Evolutionary conservation across 2,329 filamentous ascomycete genomes (phyloP), one percentile per base, ranked within the genome.

Genomic region (Diaporthe velutina): DNA sequence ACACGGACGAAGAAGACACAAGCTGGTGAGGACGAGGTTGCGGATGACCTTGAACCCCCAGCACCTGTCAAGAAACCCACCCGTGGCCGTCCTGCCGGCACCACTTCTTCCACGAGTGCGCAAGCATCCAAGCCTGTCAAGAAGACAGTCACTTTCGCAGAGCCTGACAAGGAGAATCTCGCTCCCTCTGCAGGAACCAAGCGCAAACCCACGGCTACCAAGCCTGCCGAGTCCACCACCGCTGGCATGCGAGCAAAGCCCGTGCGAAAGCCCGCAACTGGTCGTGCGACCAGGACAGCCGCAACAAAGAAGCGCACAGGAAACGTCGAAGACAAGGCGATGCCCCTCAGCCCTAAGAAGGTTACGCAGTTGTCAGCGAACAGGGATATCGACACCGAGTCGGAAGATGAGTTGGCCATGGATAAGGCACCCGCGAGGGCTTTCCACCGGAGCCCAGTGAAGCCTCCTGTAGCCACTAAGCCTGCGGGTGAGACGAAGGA

Each of bases 331-430:
- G 74, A 77, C 12, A 77, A 80, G 57, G 76, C 75, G 77, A 86
- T 86, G 73, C 90, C 91, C 45, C 84, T 93, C 71, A 92, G 90
- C 83, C 90, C 90, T 83, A 92, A 90, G 85, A 93, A 93, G 86
- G 87, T 90, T 78, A 90, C 89, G 54, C 89, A 92, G 83, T 84
- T 92, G 78, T 84, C 86, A 67, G 77, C 80, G 79, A 82, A 75
- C 40, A 73, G 73, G 55, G 78, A 80, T 22, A 82, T 83, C 77
- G 88, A 89, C 70, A 79, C 80, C 38, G 84, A 85, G 40, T 91
- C 90, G 19, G 90, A 92, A 68, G 90, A 93, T 79, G 90, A 92
- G 80, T 86, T 92, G 48, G 88, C 84, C 13, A 85, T 83, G 55
- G 88, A 89, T 75, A 86, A 87, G 77, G 85, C 85, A 2, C 87